phyloP scores from a whole-genome alignment of 331 rosid species.

The Quercus lobata region DNA sequence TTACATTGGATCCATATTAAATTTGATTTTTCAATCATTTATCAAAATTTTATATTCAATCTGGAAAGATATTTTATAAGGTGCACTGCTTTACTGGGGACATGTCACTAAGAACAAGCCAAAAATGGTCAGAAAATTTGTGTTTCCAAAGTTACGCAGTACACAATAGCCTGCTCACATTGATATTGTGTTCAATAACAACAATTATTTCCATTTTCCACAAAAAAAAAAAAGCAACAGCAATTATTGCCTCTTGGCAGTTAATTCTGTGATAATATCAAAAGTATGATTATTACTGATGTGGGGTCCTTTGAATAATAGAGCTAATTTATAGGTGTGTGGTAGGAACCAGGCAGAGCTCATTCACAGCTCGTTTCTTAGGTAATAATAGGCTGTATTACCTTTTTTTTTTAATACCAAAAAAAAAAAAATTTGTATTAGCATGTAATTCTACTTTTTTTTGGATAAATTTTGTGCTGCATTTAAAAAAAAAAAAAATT shows the following conservation, averaged over 20 bases:
- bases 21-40: not conserved
- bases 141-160: conserved; percentile 11
- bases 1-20: not conserved
- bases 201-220: too few relatives aligned
- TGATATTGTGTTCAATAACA: not conserved
- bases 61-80: not conserved
- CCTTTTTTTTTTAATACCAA: too few relatives aligned
- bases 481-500: too few relatives aligned
- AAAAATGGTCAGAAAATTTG: conserved; percentile 25
- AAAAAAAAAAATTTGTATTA: too few relatives aligned
- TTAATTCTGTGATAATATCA: not conserved
- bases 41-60: not conserved
- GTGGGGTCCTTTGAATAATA: not conserved
- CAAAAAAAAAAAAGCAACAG: not conserved
- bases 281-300: not conserved
- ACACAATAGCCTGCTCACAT: conserved; percentile 2
- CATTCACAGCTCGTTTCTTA: too few relatives aligned
- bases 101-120: not conserved
- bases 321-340: not conserved
- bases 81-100: not conserved
- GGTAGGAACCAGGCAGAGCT: too few relatives aligned
- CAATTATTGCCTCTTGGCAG: not conserved
- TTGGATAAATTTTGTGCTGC: too few relatives aligned
- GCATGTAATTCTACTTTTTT: not conserved
- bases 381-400: too few relatives aligned